Conservation (phyloP, 2,329 filamentous ascomycete species). For the Colletotrichum tofieldiae region DNA sequence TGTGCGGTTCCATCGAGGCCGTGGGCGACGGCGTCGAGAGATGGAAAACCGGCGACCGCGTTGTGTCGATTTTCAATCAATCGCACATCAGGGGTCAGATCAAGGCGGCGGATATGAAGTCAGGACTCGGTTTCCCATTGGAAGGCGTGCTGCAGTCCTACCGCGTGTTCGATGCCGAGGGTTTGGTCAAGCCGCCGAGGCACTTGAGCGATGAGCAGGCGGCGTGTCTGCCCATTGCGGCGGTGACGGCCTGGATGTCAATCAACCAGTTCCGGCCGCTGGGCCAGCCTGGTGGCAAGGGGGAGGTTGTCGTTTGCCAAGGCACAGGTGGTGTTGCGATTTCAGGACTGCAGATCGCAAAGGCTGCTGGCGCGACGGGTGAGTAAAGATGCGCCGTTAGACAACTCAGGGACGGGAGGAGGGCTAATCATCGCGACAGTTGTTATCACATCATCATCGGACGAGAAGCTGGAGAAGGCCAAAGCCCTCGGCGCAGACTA, state of each 20-base stretch:
- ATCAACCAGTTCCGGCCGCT: conserved; percentile 73
- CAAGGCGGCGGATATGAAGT: conserved; percentile 66
- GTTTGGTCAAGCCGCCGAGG: conserved; percentile 69
- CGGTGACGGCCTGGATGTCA: conserved; percentile 76
- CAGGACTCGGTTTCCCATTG: conserved; percentile 74
- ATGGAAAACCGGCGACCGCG: conserved; percentile 74
- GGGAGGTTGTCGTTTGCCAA: conserved; percentile 65
- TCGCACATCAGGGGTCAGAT: conserved; percentile 73
- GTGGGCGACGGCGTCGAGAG: conserved; percentile 56
- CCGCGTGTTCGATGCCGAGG: conserved; percentile 70
- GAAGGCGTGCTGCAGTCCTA: conserved; percentile 72
- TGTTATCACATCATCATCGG: conserved; percentile 70
- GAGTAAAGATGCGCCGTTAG: conserved; percentile 45
- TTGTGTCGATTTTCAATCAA: conserved; percentile 76
- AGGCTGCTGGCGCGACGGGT: conserved; percentile 65
- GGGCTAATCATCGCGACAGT: conserved; percentile 57
- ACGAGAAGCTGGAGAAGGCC: conserved; percentile 65
- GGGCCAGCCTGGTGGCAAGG: conserved; percentile 63
- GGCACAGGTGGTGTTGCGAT: conserved; percentile 70
- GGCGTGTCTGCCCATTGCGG: conserved; percentile 72
- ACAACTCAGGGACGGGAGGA: background rate
- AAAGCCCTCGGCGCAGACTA: conserved; percentile 66
- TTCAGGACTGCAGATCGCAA: conserved; percentile 68
- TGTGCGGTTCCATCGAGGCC: conserved; percentile 75
- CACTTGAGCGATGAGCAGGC: conserved; percentile 74